Percentiles rank a stretch among this genome's conserved stretches.
phyloP scores from a whole-genome alignment of 2,329 filamentous ascomycete genomes.

The Colletotrichum tabaci region DNA sequence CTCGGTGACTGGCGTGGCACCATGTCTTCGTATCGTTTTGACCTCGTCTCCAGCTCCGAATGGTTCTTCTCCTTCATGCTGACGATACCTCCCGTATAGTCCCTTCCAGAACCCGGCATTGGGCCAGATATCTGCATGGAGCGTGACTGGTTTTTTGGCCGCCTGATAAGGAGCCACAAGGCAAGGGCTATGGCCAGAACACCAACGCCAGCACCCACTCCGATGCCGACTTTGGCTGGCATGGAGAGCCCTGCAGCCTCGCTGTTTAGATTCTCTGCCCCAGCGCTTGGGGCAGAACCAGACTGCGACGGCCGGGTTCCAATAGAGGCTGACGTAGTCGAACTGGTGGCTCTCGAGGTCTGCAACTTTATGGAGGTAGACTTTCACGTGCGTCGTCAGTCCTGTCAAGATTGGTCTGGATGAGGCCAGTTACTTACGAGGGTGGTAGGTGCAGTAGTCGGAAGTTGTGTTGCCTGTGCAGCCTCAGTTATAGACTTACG shows the following conservation, averaged over 20 bases:
- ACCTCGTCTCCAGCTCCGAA: conserved; percentile 65
- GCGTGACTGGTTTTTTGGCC: conserved; percentile 48
- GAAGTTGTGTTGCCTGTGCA: conserved; percentile 41
- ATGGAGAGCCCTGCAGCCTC: conserved; percentile 54
- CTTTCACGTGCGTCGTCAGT: neutral
- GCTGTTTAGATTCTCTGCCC: conserved; percentile 12
- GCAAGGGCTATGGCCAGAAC: conserved; percentile 57
- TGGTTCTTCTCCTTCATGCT: conserved; percentile 48
- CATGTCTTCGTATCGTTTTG: conserved; percentile 72
- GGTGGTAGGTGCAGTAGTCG: conserved; percentile 33
- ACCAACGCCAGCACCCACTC: conserved; percentile 61
- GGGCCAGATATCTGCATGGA: conserved; percentile 66
- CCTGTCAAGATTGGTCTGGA: neutral
- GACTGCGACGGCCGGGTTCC: conserved; percentile 30
- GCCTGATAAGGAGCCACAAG: conserved; percentile 57
- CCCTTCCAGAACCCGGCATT: conserved; percentile 61
- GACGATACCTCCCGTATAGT: conserved; percentile 42
- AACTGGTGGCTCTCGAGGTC: conserved; percentile 25
- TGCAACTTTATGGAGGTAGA: conserved; percentile 27
- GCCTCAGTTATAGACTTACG: conserved; percentile 8
- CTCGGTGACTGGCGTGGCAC: conserved; percentile 65
- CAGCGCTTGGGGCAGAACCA: conserved; percentile 16
- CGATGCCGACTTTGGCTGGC: conserved; percentile 65
- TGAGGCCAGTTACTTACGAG: conserved; percentile 17
- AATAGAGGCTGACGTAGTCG: conserved; percentile 37